Base-by-base conservation (phyloP, 495 filamentous ascomycete species). In the Penicillium chermesinum region DNA sequence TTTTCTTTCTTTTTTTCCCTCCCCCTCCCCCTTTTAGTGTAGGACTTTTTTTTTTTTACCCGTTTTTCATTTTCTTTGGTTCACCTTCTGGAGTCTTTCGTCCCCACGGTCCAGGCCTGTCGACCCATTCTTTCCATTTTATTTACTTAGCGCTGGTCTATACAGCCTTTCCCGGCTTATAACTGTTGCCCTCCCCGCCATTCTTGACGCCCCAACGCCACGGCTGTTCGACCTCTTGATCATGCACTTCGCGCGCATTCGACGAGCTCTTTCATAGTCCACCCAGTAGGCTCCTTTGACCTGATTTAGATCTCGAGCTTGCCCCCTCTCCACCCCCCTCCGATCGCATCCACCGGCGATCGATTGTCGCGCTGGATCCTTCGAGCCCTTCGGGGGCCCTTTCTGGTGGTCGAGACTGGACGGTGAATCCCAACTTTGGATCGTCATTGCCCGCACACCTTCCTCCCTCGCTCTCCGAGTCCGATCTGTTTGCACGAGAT, bases 351-450 rank as follows among this genome's bases (percentile, higher is more conserved):
- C 45, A 41, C 38, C 59, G 37, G 59, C 59, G 59, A 60, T 62
- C 59, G 48, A 51, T 53, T 51, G 50, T 62, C 60, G 65, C 62
- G 61, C 71, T 74, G 71, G 71, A 74, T 74, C 64, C 71, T 67
- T 64, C 71, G 60, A 71, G 62, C 57, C 50, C 63, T 57, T 57
- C 65, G 45, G 67, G 71, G 54, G 67, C 55, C 59, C 53, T 64
- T 46, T 46, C 64, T 62, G 66, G 63, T 51, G 66, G 58, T 67
- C 68, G 69, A 65, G 69, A 66, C 57, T 74, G 71, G 69, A 47
- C 65, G 8, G 46, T 69, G 45, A 62, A 43, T 48, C 14, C 50
- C 47, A 51, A 61, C 21, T 57, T 63, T 37, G 40, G 25, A 30
- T 30, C 55, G 38, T 53, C 41, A 3, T 14, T 53, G 8, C 46